Percentiles rank a stretch among this genome's conserved stretches.
Conservation (phyloP, 768 basidiomycete species). For the Mycena indigotica region DNA sequence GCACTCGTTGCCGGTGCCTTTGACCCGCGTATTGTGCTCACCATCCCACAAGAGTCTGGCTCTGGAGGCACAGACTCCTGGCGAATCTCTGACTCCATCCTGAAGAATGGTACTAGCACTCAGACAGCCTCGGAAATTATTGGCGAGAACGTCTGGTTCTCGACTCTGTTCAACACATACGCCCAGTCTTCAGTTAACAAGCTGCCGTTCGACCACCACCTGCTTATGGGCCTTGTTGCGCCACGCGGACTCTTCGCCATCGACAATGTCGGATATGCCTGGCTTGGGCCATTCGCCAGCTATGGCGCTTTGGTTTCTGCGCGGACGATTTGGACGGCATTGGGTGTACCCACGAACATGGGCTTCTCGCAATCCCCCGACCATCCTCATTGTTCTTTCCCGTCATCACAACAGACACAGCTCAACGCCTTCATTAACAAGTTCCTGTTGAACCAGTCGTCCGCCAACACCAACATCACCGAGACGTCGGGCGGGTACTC, state of each 20-base stretch:
- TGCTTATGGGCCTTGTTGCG: conserved; percentile 56
- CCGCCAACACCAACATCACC: conserved; percentile 49
- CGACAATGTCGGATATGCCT: conserved; percentile 58
- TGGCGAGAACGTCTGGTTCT: conserved; percentile 66
- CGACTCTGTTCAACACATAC: conserved; percentile 48
- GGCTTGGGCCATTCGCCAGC: conserved; percentile 52
- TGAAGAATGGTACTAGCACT: conserved; percentile 42
- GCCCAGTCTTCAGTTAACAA: conserved; percentile 41
- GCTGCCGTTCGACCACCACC: conserved; percentile 64
- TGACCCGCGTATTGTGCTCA: conserved; percentile 58
- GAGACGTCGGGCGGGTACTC: conserved; percentile 41
- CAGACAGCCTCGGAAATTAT: conserved; percentile 64
- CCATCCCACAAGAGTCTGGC: conserved; percentile 65
- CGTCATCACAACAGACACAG: conserved; percentile 44
- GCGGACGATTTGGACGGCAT: conserved; percentile 51
- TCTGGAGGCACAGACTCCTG: conserved; percentile 63
- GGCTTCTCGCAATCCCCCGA: conserved; percentile 58
- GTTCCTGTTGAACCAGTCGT: conserved; percentile 53
- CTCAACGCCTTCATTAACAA: conserved; percentile 58
- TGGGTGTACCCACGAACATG: conserved; percentile 48
- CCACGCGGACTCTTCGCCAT: conserved; percentile 55
- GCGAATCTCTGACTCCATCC: conserved; percentile 56
- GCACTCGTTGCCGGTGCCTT: conserved; percentile 59
- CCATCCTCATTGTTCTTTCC: conserved; percentile 60
- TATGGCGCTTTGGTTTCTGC: conserved; percentile 56